A percentile compares a stretch with the other conserved stretches of the same genome.
Conservation (phyloP, 495 filamentous ascomycete genomes). For the Aspergillus cavernicola region DNA sequence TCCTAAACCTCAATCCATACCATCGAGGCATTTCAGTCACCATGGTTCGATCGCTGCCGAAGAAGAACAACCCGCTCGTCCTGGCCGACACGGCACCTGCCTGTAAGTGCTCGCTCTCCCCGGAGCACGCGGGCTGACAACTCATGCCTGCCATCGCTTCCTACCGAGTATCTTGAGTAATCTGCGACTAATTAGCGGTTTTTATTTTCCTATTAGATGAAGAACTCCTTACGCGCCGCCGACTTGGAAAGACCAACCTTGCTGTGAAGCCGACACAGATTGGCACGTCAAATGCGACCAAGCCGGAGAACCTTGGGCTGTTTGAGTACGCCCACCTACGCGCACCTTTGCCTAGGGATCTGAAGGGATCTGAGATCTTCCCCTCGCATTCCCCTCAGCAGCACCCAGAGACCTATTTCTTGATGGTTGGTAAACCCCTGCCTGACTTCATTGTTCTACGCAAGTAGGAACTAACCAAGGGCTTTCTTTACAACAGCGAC, state of each 20-base stretch:
- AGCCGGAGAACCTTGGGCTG: constrained; percentile 66
- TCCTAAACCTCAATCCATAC: not conserved
- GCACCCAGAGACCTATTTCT: constrained; percentile 83
- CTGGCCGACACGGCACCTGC: constrained; percentile 63
- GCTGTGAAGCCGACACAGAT: constrained; percentile 69
- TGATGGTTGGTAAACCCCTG: constrained; percentile 64
- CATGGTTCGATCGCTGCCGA: constrained; percentile 69
- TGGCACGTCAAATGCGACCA: constrained; percentile 60
- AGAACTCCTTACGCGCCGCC: constrained; percentile 77
- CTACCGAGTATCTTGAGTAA: constrained; percentile 1
- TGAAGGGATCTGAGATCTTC: constrained; percentile 87
- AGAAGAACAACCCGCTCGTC: constrained; percentile 72
- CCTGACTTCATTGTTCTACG: not conserved
- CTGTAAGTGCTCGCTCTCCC: constrained; percentile 43
- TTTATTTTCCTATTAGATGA: constrained; percentile 52
- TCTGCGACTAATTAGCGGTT: constrained; percentile 26
- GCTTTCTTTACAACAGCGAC: constrained; percentile 51
- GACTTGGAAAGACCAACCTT: constrained; percentile 87
- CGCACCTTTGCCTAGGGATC: constrained; percentile 81
- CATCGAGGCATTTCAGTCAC: constrained; percentile 13
- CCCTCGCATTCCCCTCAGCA: constrained; percentile 53
- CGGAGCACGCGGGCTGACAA: constrained; percentile 16
- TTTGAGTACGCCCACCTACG: constrained; percentile 97
- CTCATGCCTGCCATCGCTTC: constrained; percentile 11
- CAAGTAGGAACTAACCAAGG: not conserved